Base-by-base conservation (phyloP, 2,329 filamentous ascomycete species). In the Mariannaea sp. region DNA sequence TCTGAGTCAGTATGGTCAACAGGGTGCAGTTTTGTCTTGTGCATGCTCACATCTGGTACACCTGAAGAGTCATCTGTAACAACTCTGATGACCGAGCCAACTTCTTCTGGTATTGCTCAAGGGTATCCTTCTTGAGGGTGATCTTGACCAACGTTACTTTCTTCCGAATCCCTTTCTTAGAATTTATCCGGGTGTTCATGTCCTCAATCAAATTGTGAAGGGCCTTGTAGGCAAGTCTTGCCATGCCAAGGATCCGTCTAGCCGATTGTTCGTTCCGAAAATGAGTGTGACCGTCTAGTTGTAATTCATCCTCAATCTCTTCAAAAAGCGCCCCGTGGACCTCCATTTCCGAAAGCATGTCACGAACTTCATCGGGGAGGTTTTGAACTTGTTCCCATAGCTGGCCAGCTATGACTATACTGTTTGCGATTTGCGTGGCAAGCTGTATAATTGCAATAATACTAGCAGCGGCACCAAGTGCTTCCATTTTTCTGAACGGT, bases 371-470 rank as follows among this genome's bases (percentile, higher is more conserved):
- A 0, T 59, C 44, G 0, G 68, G 64, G 17, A 69, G 41, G 2
- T 65, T 54, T 20, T 63, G 29, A 24, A 68, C 30, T 22, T 68
- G 49, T 1, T 67, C 53, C 61, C 65, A 69, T 43, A 69, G 9
- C 19, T 52, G 26, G 7, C 61, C 59, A 14, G 55, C 45, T 16
- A 63, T 64, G 36, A 64, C 16, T 1, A 62, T 55, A 24, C 56
- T 55, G 29, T 59, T 63, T 5, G 47, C 61, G 22, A 68, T 61
- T 5, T 58, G 49, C 3, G 53, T 19, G 16, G 64, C 45, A 3
- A 64, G 33, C 32, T 68, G 59, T 22, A 65, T 48, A 17, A 70
- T 58, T 26, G 66, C 66, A 16, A 69, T 44, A 16, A 57, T 45
- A 27, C 58, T 59, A 13, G 64, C 58, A 7, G 61, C 56, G n/a